These are phyloP conservation scores for Naganishia onofrii DNA, from an alignment of 768 basidiomycete genomes.

Conservation along the genomic window DNA sequence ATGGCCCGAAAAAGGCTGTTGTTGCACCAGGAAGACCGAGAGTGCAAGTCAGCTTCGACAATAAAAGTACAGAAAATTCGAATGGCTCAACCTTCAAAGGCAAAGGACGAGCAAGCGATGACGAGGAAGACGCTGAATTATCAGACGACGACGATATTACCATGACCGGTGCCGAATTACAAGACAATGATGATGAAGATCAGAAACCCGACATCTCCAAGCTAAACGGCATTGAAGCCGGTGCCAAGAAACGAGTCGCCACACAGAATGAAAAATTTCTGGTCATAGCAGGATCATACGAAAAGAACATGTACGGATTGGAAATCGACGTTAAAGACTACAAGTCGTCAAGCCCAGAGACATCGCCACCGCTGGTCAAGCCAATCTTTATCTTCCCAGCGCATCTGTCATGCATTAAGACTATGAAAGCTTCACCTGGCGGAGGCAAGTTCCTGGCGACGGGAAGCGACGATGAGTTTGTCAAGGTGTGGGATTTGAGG, in stretches of 20 bases:
- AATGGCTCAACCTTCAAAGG: slow-evolving; percentile 1
- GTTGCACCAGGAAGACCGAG: slow-evolving; percentile 3
- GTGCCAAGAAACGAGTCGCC: background rate
- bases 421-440: slow-evolving; percentile 78
- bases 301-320: slow-evolving; percentile 89
- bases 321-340: slow-evolving; percentile 49
- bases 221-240: background rate
- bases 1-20: background rate
- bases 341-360: slow-evolving; percentile 27
- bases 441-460: slow-evolving; percentile 96
- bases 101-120: background rate
- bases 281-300: slow-evolving; percentile 88
- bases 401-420: slow-evolving; percentile 87
- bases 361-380: slow-evolving; percentile 41
- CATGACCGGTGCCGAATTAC: background rate
- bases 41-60: slow-evolving; percentile 21
- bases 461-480: slow-evolving; percentile 90
- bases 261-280: slow-evolving; percentile 59
- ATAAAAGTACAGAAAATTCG: background rate
- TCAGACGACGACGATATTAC: background rate
- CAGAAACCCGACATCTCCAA: slow-evolving; percentile 17
- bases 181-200: slow-evolving; percentile 13
- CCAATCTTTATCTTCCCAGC: slow-evolving; percentile 97
- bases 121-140: background rate
- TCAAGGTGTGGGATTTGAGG: slow-evolving; percentile 94